Conservation (phyloP, 257 asterid genomes). For the Jasminum sambac region DNA sequence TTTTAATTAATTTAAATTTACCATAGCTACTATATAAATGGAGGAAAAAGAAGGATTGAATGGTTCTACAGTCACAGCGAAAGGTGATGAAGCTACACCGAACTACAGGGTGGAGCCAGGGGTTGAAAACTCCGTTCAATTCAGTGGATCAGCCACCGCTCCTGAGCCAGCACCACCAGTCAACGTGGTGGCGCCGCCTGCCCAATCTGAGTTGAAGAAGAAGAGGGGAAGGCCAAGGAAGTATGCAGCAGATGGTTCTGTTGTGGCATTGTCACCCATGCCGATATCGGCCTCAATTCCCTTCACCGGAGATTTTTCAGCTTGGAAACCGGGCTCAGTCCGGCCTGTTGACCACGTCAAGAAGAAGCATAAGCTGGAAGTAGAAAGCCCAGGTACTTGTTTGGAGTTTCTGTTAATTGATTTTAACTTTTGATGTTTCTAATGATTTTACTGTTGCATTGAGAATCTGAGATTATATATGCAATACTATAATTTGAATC, state of each 20-base stretch:
- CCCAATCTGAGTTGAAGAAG: conserved; percentile 38
- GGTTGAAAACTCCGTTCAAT: conserved; percentile 35
- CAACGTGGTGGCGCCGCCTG: conserved; percentile 11
- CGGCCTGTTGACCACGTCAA: conserved; percentile 34
- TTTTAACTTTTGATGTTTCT: background rate
- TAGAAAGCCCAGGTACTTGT: conserved; percentile 40
- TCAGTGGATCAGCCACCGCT: conserved; percentile 37
- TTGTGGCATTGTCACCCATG: conserved; percentile 54
- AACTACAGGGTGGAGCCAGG: conserved; percentile 36
- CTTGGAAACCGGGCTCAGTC: conserved; percentile 41
- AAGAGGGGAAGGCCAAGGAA: conserved; percentile 62
- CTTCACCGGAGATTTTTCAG: conserved; percentile 49
- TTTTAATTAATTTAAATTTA: no score
- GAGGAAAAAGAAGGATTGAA: conserved; percentile 47
- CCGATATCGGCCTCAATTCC: conserved; percentile 67
- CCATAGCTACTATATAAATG: conserved; percentile 37
- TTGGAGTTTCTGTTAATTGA: conserved; percentile 5
- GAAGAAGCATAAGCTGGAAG: conserved; percentile 50
- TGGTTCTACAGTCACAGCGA: conserved; percentile 37
- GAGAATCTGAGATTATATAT: conserved; percentile 8
- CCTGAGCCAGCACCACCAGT: conserved; percentile 6
- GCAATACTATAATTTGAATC: background rate
- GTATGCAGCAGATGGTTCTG: conserved; percentile 45
- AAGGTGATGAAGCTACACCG: conserved; percentile 45
- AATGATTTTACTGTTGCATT: background rate